A percentile compares a stretch with the other conserved stretches of the same genome.
Conservation (phyloP, 176 grass and related monocot genomes). For the Ensete ventricosum region DNA sequence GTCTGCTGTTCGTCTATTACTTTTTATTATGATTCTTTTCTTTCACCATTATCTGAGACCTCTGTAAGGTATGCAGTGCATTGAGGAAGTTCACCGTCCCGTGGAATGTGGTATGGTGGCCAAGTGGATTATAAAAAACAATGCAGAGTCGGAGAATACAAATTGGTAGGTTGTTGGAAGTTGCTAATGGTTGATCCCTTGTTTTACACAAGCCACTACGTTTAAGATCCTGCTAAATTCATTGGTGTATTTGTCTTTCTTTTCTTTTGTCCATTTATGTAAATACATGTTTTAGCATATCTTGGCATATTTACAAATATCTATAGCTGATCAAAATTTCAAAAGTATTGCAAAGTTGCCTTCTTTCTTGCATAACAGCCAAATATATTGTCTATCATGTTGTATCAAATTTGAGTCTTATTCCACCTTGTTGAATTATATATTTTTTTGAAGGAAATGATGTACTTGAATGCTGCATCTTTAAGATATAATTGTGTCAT, state of each 20-base stretch:
- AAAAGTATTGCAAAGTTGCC: background rate
- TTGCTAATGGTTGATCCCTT: background rate
- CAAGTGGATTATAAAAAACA: constrained; percentile 18
- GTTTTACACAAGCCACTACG: background rate
- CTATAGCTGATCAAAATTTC: background rate
- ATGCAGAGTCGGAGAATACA: constrained; percentile 11
- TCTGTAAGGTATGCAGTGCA: constrained; percentile 11
- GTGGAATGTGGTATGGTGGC: constrained; percentile 25
- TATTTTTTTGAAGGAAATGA: background rate
- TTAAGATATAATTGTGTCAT: no score
- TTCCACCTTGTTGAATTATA: background rate
- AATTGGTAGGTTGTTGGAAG: constrained; percentile 10
- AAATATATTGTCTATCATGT: no score
- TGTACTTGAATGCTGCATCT: background rate
- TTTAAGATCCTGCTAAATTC: background rate
- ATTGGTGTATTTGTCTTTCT: background rate
- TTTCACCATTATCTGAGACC: background rate
- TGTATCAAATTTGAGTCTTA: no score
- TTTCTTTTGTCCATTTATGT: background rate
- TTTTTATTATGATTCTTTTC: background rate
- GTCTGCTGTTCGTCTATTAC: background rate
- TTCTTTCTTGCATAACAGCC: no score
- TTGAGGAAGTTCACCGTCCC: constrained; percentile 48
- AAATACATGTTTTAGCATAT: background rate
- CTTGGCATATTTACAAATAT: background rate